These are phyloP conservation scores for Xylaria castorea DNA, from an alignment of 495 filamentous ascomycete species.

Conservation along the genomic window DNA sequence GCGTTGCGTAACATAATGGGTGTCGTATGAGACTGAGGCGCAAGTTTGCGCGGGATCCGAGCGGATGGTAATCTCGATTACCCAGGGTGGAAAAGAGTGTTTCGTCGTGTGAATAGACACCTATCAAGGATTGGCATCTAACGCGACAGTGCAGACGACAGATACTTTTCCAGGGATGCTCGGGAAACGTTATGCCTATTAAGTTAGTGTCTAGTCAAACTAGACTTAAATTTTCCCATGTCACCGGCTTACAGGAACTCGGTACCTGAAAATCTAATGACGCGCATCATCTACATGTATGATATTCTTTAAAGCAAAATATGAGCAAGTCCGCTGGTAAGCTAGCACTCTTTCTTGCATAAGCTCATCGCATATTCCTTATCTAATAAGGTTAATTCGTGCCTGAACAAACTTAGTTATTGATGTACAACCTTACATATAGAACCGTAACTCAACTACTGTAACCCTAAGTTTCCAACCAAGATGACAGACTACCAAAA, in stretches of 20 bases:
- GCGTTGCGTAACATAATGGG: constrained; percentile 57
- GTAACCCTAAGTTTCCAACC: no score
- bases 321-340: not conserved
- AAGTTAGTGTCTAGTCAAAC: not conserved
- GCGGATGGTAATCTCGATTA: not conserved
- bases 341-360: no score
- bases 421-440: no score
- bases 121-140: constrained; percentile 2
- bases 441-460: no score
- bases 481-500: not conserved
- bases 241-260: not conserved
- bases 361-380: not conserved
- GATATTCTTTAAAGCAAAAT: constrained; percentile 11
- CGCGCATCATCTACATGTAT: not conserved
- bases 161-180: not conserved
- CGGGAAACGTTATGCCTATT: not conserved
- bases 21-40: constrained; percentile 12
- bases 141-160: not conserved
- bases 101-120: not conserved
- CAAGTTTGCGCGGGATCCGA: constrained; percentile 11
- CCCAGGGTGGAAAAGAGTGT: constrained; percentile 12
- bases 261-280: not conserved
- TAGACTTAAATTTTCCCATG: not conserved
- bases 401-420: no score
- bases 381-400: no score